Percentiles rank a stretch among this genome's conserved stretches.
phyloP scores from a whole-genome alignment of 352 stramenopile species.

The Phytophthora syringae region DNA sequence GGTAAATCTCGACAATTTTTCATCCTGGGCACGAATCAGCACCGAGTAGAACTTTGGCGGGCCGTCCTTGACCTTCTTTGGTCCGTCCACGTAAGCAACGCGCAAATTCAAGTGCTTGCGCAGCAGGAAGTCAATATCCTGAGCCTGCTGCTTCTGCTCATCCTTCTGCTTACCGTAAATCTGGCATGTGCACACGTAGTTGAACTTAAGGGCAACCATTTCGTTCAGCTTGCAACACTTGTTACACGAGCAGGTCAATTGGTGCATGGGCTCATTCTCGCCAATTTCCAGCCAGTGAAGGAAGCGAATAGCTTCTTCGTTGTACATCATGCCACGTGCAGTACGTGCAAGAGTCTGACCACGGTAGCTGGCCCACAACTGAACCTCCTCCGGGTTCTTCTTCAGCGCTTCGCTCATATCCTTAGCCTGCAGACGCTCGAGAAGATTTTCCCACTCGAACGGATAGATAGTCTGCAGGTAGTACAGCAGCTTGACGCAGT shows the following conservation, averaged over 20 bases:
- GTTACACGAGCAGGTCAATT: conserved; percentile 49
- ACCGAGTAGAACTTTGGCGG: conserved; percentile 85
- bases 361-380: conserved; percentile 87
- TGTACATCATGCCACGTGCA: conserved; percentile 92
- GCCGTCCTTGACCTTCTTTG: conserved; percentile 61
- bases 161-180: conserved; percentile 88
- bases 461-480: no score
- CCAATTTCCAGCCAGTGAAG: conserved; percentile 90
- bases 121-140: conserved; percentile 98
- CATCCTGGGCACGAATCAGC: conserved; percentile 81
- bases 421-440: conserved; percentile 79
- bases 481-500: conserved; percentile 16
- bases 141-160: conserved; percentile 70
- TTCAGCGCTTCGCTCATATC: conserved; percentile 83
- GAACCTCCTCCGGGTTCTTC: conserved; percentile 85
- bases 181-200: conserved; percentile 91
- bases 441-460: conserved; percentile 85
- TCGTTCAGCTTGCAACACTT: conserved; percentile 92
- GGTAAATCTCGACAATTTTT: conserved; percentile 91
- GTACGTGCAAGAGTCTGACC: conserved; percentile 87
- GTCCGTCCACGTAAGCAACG: conserved; percentile 91
- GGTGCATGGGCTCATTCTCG: conserved; percentile 81
- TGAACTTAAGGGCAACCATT: conserved; percentile 89
- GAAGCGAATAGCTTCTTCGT: conserved; percentile 91
- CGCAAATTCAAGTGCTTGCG: conserved; percentile 95